Evolutionary conservation across 805 yeast species (phyloP).

Genomic region (Saturnispora diversa): DNA sequence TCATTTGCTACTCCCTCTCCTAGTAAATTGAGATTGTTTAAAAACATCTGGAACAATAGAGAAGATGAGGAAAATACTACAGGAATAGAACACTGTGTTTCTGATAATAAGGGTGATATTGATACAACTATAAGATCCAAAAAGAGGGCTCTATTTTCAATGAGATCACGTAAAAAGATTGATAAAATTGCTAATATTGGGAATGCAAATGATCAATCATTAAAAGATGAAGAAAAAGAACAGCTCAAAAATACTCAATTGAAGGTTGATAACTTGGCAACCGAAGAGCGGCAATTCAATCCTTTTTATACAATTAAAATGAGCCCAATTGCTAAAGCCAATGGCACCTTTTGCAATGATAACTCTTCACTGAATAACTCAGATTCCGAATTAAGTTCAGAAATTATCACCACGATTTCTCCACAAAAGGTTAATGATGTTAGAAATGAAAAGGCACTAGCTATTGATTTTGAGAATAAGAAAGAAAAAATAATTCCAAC

Average conservation of each 20-base stretch:
- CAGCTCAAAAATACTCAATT: too few relatives aligned
- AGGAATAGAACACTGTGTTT: too few relatives aligned
- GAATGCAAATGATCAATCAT: constrained; percentile 15
- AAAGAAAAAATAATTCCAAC: not conserved
- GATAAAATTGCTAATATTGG: not conserved
- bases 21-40: not conserved
- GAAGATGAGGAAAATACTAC: not conserved
- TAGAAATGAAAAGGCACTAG: not conserved
- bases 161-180: constrained; percentile 7
- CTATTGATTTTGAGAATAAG: not conserved
- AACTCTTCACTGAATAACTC: too few relatives aligned
- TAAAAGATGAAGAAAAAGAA: not conserved
- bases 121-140: not conserved
- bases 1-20: not conserved
- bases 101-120: not conserved
- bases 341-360: not conserved
- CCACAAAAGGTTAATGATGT: not conserved
- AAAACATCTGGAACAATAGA: constrained; percentile 1
- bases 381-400: constrained; percentile 12
- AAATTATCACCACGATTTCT: constrained; percentile 6
- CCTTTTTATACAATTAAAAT: constrained; percentile 5
- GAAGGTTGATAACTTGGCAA: too few relatives aligned
- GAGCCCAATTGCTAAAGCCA: constrained; percentile 6
- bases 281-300: too few relatives aligned
- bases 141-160: constrained; percentile 6